phyloP scores from a whole-genome alignment of 1,284 basidiomycete genomes.

The Moniliophthora roreri region DNA sequence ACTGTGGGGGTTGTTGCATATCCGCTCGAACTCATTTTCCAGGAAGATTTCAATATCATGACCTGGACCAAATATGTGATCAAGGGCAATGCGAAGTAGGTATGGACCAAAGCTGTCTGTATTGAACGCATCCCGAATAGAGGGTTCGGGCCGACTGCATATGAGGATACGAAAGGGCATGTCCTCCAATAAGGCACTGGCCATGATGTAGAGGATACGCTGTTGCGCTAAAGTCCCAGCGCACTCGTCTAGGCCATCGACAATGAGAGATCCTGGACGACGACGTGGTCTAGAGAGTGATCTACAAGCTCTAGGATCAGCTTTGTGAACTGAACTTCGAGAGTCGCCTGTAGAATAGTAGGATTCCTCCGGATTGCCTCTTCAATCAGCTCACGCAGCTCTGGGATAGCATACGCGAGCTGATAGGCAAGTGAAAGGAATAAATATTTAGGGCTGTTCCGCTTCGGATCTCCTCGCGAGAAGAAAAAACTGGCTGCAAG shows the following conservation, averaged over 20 bases:
- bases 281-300: no score
- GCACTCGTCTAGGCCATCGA: conserved; percentile 23
- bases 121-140: conserved; percentile 16
- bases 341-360: neutral
- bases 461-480: neutral
- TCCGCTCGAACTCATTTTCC: conserved; percentile 7
- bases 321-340: conserved; percentile 5
- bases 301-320: neutral
- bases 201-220: conserved; percentile 1
- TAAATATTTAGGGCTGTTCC: neutral
- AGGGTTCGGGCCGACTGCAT: conserved; percentile 19
- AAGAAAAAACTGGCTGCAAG: neutral
- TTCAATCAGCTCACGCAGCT: neutral
- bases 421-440: conserved; percentile 4
- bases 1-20: conserved; percentile 3
- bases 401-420: neutral
- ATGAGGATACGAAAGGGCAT: conserved; percentile 21
- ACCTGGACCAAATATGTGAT: conserved; percentile 6
- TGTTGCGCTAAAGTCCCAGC: neutral
- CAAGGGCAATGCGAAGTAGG: conserved; percentile 1
- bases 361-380: neutral
- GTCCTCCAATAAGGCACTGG: neutral
- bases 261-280: no score
- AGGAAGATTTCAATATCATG: conserved; percentile 15
- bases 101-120: neutral